Evolutionary conservation across 106 monocot genomes (phyloP).

Genomic region (Alisma plantagoaquatica): DNA sequence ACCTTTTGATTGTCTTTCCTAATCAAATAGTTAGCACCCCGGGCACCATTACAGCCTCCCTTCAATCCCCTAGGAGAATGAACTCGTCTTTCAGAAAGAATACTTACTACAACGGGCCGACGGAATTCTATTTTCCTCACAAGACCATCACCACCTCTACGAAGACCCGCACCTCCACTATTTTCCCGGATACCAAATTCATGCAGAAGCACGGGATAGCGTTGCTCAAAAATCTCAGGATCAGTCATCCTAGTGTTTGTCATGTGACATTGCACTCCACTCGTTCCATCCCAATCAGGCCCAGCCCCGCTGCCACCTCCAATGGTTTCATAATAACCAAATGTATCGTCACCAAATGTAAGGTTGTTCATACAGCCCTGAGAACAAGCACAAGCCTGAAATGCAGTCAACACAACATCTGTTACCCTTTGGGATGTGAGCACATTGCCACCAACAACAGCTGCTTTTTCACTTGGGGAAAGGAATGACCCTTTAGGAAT

Average conservation of each 20-base stretch:
- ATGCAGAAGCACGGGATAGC: constrained; percentile 75
- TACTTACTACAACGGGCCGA: constrained; percentile 60
- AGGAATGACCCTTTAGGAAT: constrained; percentile 80
- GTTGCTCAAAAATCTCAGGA: constrained; percentile 93
- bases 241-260: constrained; percentile 98
- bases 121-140: constrained; percentile 88
- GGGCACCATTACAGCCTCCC: constrained; percentile 56
- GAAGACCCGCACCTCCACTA: constrained; percentile 68
- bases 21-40: constrained; percentile 67
- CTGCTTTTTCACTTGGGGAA: constrained; percentile 86
- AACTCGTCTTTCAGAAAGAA: constrained; percentile 82
- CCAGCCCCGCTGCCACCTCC: constrained; percentile 93
- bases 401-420: constrained; percentile 73
- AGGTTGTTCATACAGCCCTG: constrained; percentile 98
- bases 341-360: constrained; percentile 81
- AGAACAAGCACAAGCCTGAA: constrained; percentile 90
- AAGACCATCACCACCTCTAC: constrained; percentile 86
- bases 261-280: constrained; percentile 97
- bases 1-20: constrained; percentile 52
- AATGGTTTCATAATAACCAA: constrained; percentile 96
- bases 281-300: constrained; percentile 77
- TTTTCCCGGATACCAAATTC: constrained; percentile 60
- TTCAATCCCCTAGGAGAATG: constrained; percentile 68
- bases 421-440: constrained; percentile 92
- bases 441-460: constrained; percentile 98